Evolutionary conservation across 2,329 filamentous ascomycete genomes (phyloP).

Genomic region (Cordyceps cateniannulata): DNA sequence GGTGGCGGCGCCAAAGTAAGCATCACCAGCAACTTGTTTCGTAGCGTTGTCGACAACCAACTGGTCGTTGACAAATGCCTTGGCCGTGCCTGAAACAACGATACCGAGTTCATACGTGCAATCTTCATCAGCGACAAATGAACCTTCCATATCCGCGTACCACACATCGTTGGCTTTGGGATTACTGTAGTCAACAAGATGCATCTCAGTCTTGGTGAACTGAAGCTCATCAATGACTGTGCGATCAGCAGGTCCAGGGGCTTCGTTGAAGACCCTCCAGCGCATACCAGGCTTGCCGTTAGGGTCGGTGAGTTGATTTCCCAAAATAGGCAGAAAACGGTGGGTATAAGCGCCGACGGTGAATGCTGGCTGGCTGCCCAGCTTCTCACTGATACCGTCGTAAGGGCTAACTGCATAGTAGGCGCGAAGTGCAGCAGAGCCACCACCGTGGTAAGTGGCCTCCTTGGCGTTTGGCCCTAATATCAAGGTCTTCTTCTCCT

Average conservation of each 20-base stretch:
- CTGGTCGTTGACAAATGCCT: conserved; percentile 55
- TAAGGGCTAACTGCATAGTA: conserved; percentile 68
- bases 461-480: conserved; percentile 53
- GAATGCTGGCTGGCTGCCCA: conserved; percentile 39
- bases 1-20: conserved; percentile 60
- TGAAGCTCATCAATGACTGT: conserved; percentile 44
- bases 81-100: conserved; percentile 59
- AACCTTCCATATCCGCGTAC: conserved; percentile 57
- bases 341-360: conserved; percentile 59
- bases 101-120: conserved; percentile 59
- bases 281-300: conserved; percentile 52
- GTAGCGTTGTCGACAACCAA: conserved; percentile 61
- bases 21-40: conserved; percentile 54
- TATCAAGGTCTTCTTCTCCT: conserved; percentile 53
- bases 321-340: conserved; percentile 55
- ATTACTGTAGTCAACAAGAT: conserved; percentile 45
- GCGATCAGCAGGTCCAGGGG: conserved; percentile 40
- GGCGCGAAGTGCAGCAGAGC: conserved; percentile 52
- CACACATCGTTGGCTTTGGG: conserved; percentile 47
- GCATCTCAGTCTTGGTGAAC: conserved; percentile 42
- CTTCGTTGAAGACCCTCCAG: conserved; percentile 57
- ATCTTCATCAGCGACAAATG: conserved; percentile 53
- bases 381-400: conserved; percentile 58
- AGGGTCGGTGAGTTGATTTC: conserved; percentile 42
- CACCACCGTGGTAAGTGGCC: conserved; percentile 56